Evolutionary conservation across 139 green algal species (phyloP).

Genomic region (Chloropicon primus): DNA sequence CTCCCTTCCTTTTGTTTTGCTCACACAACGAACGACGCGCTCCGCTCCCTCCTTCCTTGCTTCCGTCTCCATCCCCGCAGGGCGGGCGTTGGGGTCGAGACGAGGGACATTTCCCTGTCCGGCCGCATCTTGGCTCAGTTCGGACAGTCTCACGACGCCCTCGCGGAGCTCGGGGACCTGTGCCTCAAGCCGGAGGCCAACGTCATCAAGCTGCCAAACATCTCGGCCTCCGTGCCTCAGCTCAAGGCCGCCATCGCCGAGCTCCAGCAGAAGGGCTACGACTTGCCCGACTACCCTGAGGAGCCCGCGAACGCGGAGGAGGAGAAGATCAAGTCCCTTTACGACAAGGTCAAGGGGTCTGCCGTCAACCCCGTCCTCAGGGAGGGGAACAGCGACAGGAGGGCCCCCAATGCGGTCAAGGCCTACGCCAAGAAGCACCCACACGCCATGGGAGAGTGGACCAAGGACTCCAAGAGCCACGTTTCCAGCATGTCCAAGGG

Average conservation of each 20-base stretch:
- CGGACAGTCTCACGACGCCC: not conserved
- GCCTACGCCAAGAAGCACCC: conserved; percentile 13
- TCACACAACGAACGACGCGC: no score
- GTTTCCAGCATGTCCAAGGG: conserved; percentile 7
- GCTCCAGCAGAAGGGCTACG: conserved; percentile 12
- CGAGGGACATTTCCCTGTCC: conserved; percentile 10
- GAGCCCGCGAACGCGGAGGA: conserved; percentile 2
- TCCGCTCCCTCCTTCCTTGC: no score
- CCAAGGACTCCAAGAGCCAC: conserved; percentile 1
- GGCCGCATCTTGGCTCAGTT: conserved; percentile 4
- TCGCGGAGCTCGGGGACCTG: conserved; percentile 7
- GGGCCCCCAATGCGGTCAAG: conserved; percentile 9
- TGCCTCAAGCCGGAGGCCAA: conserved; percentile 7
- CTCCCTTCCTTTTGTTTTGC: no score
- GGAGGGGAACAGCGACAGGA: conserved; percentile 18
- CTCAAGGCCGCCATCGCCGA: conserved; percentile 11
- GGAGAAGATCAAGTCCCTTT: not conserved
- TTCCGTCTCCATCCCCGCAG: no score
- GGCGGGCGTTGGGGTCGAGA: conserved; percentile 10
- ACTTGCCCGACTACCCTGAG: conserved; percentile 4
- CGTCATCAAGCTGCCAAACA: conserved; percentile 21
- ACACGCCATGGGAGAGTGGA: conserved; percentile 8
- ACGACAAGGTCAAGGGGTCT: conserved; percentile 12
- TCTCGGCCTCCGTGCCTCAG: conserved; percentile 15
- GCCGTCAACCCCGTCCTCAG: conserved; percentile 20